Conservation (phyloP, 2,329 filamentous ascomycete genomes). For the Penicillium sp. region DNA sequence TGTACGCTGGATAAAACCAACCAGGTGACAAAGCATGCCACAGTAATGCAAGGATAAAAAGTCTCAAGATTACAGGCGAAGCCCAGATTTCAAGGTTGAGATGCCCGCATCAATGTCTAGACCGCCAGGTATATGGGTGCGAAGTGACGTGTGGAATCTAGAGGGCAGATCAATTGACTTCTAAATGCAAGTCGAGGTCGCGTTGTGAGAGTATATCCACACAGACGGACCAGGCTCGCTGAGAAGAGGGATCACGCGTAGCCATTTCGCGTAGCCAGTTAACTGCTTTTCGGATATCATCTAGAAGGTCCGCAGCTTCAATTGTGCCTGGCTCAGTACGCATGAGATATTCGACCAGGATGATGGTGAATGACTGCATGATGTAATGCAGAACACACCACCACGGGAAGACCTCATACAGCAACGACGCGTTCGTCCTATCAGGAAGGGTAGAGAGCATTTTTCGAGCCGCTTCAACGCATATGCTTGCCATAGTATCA, state of each 20-base stretch:
- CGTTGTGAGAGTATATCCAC: slow-evolving; percentile 25
- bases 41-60: neutral
- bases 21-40: neutral
- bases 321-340: slow-evolving; percentile 32
- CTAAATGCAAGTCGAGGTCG: slow-evolving; percentile 13
- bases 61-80: neutral
- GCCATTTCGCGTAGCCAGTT: slow-evolving; percentile 40
- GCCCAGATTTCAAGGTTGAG: slow-evolving; percentile 44
- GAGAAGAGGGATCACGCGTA: slow-evolving; percentile 33
- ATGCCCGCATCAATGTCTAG: neutral
- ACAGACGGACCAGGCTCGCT: slow-evolving; percentile 36
- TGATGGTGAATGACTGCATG: slow-evolving; percentile 42
- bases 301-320: slow-evolving; percentile 27
- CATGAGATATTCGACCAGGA: slow-evolving; percentile 40
- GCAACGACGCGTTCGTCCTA: slow-evolving; percentile 30
- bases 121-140: too few species aligned
- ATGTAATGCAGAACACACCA: slow-evolving; percentile 45
- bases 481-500: slow-evolving; percentile 34
- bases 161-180: slow-evolving; percentile 5
- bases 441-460: slow-evolving; percentile 39
- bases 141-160: neutral
- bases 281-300: slow-evolving; percentile 34
- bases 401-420: slow-evolving; percentile 39
- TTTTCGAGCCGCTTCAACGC: slow-evolving; percentile 36
- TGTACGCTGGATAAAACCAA: neutral